phyloP scores from a whole-genome alignment of 352 stramenopile genomes.

The Paralagenidium karlingii region DNA sequence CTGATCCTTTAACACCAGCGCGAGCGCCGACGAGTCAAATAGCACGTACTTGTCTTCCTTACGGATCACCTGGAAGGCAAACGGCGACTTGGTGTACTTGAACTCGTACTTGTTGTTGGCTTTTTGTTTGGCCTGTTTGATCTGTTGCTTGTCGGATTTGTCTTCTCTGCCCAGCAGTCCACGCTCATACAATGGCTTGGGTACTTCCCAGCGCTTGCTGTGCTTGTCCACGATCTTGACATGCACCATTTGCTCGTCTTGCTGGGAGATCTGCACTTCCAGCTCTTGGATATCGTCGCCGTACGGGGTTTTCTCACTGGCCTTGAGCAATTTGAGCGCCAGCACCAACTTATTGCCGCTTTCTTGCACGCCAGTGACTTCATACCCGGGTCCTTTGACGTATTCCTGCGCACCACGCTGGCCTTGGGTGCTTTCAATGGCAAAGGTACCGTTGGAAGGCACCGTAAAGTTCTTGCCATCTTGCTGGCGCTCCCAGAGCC shows the following conservation, averaged over 20 bases:
- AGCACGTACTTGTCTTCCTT: slow-evolving; percentile 21
- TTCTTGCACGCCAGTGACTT: slow-evolving; percentile 17
- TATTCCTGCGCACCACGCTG: slow-evolving; percentile 10
- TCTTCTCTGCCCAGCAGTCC: slow-evolving; percentile 1
- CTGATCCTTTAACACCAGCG: slow-evolving; percentile 28
- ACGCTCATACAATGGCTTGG: slow-evolving; percentile 3
- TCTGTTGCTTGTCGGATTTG: no score
- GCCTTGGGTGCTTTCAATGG: slow-evolving; percentile 20
- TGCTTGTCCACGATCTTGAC: slow-evolving; percentile 15
- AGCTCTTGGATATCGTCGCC: slow-evolving; percentile 23
- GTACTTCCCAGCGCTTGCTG: slow-evolving; percentile 11
- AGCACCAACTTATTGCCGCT: slow-evolving; percentile 13
- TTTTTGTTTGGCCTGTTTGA: no score
- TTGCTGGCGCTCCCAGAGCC: slow-evolving; percentile 33
- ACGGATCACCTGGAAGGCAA: slow-evolving; percentile 20
- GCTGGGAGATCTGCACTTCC: slow-evolving; percentile 22
- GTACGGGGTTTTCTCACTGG: slow-evolving; percentile 9
- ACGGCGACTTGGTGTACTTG: slow-evolving; percentile 18
- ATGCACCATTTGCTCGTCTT: slow-evolving; percentile 4
- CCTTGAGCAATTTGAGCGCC: slow-evolving; percentile 15
- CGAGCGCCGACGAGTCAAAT: slow-evolving; percentile 28
- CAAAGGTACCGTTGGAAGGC: no score
- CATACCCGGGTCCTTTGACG: slow-evolving; percentile 21
- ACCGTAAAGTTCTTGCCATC: no score
- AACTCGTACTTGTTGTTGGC: slow-evolving; percentile 7